These are phyloP conservation scores for Ascochyta rabiei DNA, from an alignment of 2,329 filamentous ascomycete genomes.

Conservation along the genomic window DNA sequence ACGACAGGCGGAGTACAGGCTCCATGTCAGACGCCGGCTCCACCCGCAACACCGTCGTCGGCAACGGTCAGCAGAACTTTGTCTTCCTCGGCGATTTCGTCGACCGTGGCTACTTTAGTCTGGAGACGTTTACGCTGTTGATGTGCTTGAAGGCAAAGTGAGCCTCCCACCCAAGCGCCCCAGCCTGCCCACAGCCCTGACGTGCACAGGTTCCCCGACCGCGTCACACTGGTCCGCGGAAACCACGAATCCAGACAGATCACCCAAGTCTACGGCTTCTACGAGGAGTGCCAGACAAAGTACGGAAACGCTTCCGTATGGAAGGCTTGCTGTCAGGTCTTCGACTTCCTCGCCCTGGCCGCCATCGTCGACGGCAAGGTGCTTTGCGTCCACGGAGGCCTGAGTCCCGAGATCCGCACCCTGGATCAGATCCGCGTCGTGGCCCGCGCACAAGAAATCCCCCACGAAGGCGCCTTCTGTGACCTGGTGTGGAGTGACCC, in stretches of 20 bases:
- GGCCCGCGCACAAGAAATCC: slow-evolving; percentile 86
- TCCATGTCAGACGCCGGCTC: slow-evolving; percentile 50
- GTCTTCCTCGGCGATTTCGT: slow-evolving; percentile 75
- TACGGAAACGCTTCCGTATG: slow-evolving; percentile 99
- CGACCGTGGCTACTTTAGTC: slow-evolving; percentile 74
- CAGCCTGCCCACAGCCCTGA: slow-evolving; percentile 5
- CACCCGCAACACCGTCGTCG: slow-evolving; percentile 49
- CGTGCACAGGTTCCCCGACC: slow-evolving; percentile 66
- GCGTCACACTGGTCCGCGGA: slow-evolving; percentile 74
- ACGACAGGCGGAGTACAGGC: slow-evolving; percentile 48
- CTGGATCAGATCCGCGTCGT: slow-evolving; percentile 83
- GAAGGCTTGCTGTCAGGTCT: slow-evolving; percentile 99
- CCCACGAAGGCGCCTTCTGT: slow-evolving; percentile 97
- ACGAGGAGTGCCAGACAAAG: slow-evolving; percentile 98
- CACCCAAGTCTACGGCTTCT: slow-evolving; percentile 98
- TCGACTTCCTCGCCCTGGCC: slow-evolving; percentile 96
- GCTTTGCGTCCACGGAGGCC: slow-evolving; percentile 95
- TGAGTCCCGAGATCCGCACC: slow-evolving; percentile 95
- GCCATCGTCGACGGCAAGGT: slow-evolving; percentile 99
- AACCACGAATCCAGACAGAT: slow-evolving; percentile 99
- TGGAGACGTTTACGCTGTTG: slow-evolving; percentile 74
- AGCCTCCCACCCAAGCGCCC: slow-evolving; percentile 23
- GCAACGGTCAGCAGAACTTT: slow-evolving; percentile 70
- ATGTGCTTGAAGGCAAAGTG: slow-evolving; percentile 76
- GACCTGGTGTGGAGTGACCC: slow-evolving; percentile 94